Conservation (phyloP, 1,284 basidiomycete genomes). For the Fomitopsis palustris region DNA sequence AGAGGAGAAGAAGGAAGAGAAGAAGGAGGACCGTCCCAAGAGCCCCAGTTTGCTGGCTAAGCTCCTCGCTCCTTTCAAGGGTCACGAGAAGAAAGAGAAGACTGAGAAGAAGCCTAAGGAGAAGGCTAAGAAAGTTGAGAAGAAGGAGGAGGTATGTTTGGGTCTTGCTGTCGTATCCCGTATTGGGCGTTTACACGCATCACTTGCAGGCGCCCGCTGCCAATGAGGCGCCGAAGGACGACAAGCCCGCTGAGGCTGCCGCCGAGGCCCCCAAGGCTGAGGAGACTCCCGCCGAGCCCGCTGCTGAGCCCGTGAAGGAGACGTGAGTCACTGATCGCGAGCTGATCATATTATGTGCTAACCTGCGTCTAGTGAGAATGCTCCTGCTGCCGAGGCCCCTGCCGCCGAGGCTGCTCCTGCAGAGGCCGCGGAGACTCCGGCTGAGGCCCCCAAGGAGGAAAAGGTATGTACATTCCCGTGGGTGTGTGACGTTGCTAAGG, state of each 20-base stretch:
- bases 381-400: slow-evolving; percentile 31
- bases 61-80: slow-evolving; percentile 69
- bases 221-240: slow-evolving; percentile 37
- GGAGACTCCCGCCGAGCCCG: slow-evolving; percentile 32
- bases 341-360: slow-evolving; percentile 32
- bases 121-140: slow-evolving; percentile 59
- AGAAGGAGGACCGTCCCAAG: slow-evolving; percentile 75
- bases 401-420: slow-evolving; percentile 31
- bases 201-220: slow-evolving; percentile 30
- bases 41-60: slow-evolving; percentile 71
- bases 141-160: slow-evolving; percentile 61
- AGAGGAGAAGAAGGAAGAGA: slow-evolving; percentile 43
- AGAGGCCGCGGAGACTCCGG: slow-evolving; percentile 26
- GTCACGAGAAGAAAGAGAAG: slow-evolving; percentile 29
- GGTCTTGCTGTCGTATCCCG: slow-evolving; percentile 16
- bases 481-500: background rate
- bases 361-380: slow-evolving; percentile 49
- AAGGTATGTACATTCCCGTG: slow-evolving; percentile 40
- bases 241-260: slow-evolving; percentile 14
- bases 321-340: slow-evolving; percentile 38
- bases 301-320: slow-evolving; percentile 52
- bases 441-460: slow-evolving; percentile 51
- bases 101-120: slow-evolving; percentile 54
- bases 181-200: background rate
- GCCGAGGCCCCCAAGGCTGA: slow-evolving; percentile 26